A percentile compares a stretch with the other conserved stretches of the same genome.
Conservation (phyloP, 805 yeast species). For the Pichia nanzhaoensis region DNA sequence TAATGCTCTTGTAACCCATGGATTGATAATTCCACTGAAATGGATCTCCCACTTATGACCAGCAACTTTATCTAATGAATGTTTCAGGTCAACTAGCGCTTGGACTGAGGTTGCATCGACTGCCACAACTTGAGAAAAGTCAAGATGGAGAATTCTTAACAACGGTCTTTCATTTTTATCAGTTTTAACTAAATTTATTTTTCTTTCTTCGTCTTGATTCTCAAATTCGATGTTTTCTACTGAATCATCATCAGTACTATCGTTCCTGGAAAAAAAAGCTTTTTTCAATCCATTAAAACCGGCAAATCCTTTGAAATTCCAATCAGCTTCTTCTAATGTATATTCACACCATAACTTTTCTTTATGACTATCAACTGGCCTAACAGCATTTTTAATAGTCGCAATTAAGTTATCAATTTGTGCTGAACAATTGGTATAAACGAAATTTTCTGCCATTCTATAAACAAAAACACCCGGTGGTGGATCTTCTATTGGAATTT, state of each 20-base stretch:
- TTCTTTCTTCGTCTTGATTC: neutral
- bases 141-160: conserved; percentile 68
- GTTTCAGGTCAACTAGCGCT: conserved; percentile 66
- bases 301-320: conserved; percentile 30
- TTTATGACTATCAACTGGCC: conserved; percentile 44
- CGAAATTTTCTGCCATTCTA: conserved; percentile 73
- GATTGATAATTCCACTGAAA: conserved; percentile 75
- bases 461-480: conserved; percentile 89
- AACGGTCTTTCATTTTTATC: conserved; percentile 37
- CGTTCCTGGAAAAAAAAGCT: conserved; percentile 1
- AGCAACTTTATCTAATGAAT: conserved; percentile 64
- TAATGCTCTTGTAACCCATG: conserved; percentile 80
- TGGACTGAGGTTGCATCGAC: conserved; percentile 79
- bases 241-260: neutral
- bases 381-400: conserved; percentile 54
- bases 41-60: conserved; percentile 85
- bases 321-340: conserved; percentile 4
- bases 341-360: conserved; percentile 79
- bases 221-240: neutral
- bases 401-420: conserved; percentile 67
- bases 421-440: conserved; percentile 72
- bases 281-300: no score
- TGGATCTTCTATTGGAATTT: conserved; percentile 59
- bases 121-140: conserved; percentile 69
- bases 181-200: conserved; percentile 7